These are phyloP conservation scores for Juglanconis sp. DNA, from an alignment of 2,329 filamentous ascomycete genomes.

Conservation along the genomic window DNA sequence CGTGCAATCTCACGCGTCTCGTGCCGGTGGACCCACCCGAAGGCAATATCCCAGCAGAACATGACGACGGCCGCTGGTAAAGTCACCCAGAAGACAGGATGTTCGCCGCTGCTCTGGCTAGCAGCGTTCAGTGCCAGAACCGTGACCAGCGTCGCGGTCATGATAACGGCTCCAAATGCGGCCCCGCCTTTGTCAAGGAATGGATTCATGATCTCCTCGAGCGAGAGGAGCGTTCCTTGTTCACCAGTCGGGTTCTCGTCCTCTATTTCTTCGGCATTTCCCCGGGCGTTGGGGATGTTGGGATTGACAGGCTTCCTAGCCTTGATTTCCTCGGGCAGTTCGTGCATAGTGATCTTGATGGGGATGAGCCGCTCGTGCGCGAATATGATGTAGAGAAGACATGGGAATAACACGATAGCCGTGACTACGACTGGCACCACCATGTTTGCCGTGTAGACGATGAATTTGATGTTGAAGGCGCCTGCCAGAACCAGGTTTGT, in stretches of 20 bases:
- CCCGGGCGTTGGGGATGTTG: slow-evolving; percentile 65
- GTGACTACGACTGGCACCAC: slow-evolving; percentile 70
- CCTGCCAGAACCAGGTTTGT: slow-evolving; percentile 73
- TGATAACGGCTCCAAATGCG: slow-evolving; percentile 60
- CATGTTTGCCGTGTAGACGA: slow-evolving; percentile 74
- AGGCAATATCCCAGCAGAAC: slow-evolving; percentile 64
- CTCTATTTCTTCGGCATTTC: slow-evolving; percentile 51
- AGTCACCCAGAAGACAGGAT: slow-evolving; percentile 66
- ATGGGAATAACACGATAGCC: slow-evolving; percentile 64
- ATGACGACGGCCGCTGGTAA: slow-evolving; percentile 66
- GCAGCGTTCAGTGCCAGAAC: slow-evolving; percentile 65
- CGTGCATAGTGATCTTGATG: slow-evolving; percentile 63
- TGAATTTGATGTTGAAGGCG: slow-evolving; percentile 69
- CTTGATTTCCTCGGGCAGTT: slow-evolving; percentile 56
- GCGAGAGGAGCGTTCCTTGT: slow-evolving; percentile 52
- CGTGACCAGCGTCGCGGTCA: slow-evolving; percentile 64
- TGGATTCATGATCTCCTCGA: slow-evolving; percentile 74
- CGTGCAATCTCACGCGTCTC: slow-evolving; percentile 62
- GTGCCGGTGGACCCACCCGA: slow-evolving; percentile 60
- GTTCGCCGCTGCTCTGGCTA: slow-evolving; percentile 44
- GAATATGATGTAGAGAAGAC: slow-evolving; percentile 68
- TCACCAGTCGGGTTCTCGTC: slow-evolving; percentile 42
- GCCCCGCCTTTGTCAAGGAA: slow-evolving; percentile 67
- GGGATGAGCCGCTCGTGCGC: slow-evolving; percentile 62
- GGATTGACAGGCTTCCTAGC: slow-evolving; percentile 63